Base-by-base conservation (phyloP, 2,329 filamentous ascomycete species). In the Calonectria fujianensis region DNA sequence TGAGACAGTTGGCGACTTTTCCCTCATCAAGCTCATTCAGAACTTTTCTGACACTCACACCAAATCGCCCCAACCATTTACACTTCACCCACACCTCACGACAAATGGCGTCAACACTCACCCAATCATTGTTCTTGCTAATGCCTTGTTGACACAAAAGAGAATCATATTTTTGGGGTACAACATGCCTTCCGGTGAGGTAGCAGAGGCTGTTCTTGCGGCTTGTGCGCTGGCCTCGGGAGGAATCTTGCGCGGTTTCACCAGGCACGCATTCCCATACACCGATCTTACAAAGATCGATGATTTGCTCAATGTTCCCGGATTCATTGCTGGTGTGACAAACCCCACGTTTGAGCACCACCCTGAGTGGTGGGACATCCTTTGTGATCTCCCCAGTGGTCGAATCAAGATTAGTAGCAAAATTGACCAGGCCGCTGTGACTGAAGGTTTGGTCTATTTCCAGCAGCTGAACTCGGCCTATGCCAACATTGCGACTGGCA, bases 201-300 rank as follows among this genome's bases (percentile, higher is more conserved):
- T 99, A 32, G 97, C 97, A 2, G 96, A 99, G 86, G 96, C 97
- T n/a, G 97, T 99, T 4, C 90, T 99, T 11, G 97, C 96, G n/a
- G 96, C 97, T 1, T 99, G 97, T 84, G 95, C 97, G 14, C 90
- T 99, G 61, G 96, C 94, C 18, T 98, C 96, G 16, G 97, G 97
- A 27, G 96, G 97, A 8, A 89, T 98, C n/a, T 88, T 99, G 45
- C 91, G 96, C 72, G 97, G 97, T 35, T 99, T 99, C 85, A 98
- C 96, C 11, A 92, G 97, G 24, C 95, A 98, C 85, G 97, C 97
- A 0, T 99, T 99, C 83, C 97, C 97, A 2, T 99, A 99, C 83
- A 99, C 97, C 1, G 97, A 99, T 86, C 89, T 99, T 54, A 98
- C 96, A 77, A 99, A 99, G 86, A 96, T 99, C 74, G 97, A 99